A percentile compares a stretch with the other conserved stretches of the same genome.
phyloP scores from a whole-genome alignment of 1,139 yeast genomes.

The Hyphopichia fennica region DNA sequence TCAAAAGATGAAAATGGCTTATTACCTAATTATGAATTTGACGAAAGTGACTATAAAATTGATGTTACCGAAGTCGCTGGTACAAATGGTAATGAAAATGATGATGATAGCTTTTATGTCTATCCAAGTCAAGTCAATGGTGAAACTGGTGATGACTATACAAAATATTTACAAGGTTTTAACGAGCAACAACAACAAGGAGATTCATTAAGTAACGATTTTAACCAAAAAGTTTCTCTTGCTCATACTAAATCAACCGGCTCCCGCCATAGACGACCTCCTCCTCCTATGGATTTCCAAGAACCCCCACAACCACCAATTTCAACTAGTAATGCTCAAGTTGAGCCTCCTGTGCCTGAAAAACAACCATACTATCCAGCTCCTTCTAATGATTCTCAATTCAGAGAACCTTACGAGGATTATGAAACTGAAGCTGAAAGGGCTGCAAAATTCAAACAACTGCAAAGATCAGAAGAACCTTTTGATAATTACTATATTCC shows the following conservation, averaged over 20 bases:
- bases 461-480: conserved; percentile 22
- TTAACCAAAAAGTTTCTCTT: conserved; percentile 1
- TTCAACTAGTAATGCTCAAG: not conserved
- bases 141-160: conserved; percentile 9
- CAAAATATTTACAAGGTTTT: conserved; percentile 9
- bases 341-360: not conserved
- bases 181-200: conserved; percentile 5
- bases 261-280: conserved; percentile 13
- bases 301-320: not conserved
- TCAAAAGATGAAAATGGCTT: conserved; percentile 12
- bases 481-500: conserved; percentile 25
- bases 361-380: not conserved
- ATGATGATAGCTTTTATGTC: conserved; percentile 8
- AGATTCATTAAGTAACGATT: not conserved
- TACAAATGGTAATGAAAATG: not conserved
- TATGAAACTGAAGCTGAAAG: conserved; percentile 19
- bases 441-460: conserved; percentile 5
- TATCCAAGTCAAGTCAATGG: conserved; percentile 11
- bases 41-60: conserved; percentile 11
- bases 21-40: conserved; percentile 21
- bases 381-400: conserved; percentile 4
- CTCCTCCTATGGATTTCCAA: conserved; percentile 14
- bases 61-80: conserved; percentile 7
- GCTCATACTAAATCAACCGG: not conserved
- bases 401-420: conserved; percentile 23